Percentiles rank a stretch among this genome's conserved stretches.
These are phyloP conservation scores for Moesziomyces globuligerus DNA, from an alignment of 1,284 basidiomycete species.

Conservation along the genomic window DNA sequence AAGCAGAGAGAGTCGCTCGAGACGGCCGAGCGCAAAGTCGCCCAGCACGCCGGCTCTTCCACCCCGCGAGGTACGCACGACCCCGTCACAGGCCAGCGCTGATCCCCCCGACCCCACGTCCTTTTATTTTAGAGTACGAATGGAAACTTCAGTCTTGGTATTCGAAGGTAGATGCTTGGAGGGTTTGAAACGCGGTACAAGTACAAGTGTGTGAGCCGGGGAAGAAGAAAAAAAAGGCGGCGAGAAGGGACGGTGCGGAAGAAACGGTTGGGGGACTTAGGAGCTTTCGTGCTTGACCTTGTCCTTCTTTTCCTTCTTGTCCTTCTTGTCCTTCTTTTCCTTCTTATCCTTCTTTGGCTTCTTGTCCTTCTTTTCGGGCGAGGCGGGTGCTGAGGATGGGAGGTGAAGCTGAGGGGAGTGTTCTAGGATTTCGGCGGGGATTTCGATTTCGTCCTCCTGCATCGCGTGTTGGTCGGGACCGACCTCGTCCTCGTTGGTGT, in stretches of 20 bases:
- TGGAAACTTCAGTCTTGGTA: no score
- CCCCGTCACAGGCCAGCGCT: constrained; percentile 1
- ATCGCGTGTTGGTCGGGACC: neutral
- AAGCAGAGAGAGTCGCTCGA: constrained; percentile 7
- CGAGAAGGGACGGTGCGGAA: neutral
- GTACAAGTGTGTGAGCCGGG: neutral
- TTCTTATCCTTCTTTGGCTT: constrained; percentile 22
- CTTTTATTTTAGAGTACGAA: no score
- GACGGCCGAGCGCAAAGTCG: constrained; percentile 9
- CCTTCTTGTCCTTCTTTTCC: constrained; percentile 22
- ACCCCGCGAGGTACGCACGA: constrained; percentile 28
- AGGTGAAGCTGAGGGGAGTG: neutral
- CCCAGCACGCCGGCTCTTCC: constrained; percentile 24
- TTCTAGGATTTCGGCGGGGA: constrained; percentile 7
- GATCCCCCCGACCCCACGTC: no score
- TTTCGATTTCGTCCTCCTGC: neutral
- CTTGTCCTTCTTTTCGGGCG: constrained; percentile 5
- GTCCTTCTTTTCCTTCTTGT: constrained; percentile 23
- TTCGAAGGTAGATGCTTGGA: no score
- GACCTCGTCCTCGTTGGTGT: neutral
- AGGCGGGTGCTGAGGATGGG: neutral
- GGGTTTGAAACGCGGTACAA: neutral
- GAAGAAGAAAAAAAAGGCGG: no score
- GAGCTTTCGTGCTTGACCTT: constrained; percentile 14
- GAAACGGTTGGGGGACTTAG: neutral